Percentiles rank a stretch among this genome's conserved stretches.
These are phyloP conservation scores for Didymellaceae sp. DNA, from an alignment of 2,329 filamentous ascomycete species.

Conservation along the genomic window DNA sequence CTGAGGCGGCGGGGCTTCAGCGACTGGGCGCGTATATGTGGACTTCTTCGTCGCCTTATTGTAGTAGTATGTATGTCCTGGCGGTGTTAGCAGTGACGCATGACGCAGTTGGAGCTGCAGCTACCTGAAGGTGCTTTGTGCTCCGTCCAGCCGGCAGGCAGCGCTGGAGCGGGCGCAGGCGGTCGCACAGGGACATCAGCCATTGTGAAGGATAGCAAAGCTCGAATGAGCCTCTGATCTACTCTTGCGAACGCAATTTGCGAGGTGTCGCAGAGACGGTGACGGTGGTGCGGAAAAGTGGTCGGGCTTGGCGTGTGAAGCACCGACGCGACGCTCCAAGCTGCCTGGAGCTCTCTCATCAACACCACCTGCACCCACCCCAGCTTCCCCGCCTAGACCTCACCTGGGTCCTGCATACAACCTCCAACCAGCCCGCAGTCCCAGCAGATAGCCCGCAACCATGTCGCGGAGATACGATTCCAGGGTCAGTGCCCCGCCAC, in stretches of 20 bases:
- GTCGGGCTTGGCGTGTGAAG: constrained; percentile 35
- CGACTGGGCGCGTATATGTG: constrained; percentile 76
- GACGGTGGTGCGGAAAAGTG: constrained; percentile 30
- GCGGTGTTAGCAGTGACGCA: constrained; percentile 21
- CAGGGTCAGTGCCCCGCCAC: constrained; percentile 67
- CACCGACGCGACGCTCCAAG: constrained; percentile 42
- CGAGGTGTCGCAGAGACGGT: background rate
- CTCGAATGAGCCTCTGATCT: background rate
- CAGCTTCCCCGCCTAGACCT: constrained; percentile 32
- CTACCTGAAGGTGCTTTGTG: constrained; percentile 82
- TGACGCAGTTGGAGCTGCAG: constrained; percentile 26
- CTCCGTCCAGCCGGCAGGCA: constrained; percentile 88
- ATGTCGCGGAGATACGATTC: constrained; percentile 99
- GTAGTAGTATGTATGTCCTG: constrained; percentile 88
- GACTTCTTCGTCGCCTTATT: constrained; percentile 82
- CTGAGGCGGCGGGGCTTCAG: constrained; percentile 16
- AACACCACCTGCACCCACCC: constrained; percentile 32
- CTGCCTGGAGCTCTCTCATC: constrained; percentile 47
- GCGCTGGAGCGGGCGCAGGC: constrained; percentile 56
- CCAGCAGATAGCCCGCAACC: constrained; percentile 39
- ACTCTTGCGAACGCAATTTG: background rate
- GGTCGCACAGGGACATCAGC: constrained; percentile 40
- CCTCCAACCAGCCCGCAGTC: constrained; percentile 6
- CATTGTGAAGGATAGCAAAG: constrained; percentile 22
- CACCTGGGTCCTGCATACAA: constrained; percentile 8